Evolutionary conservation across 2,329 filamentous ascomycete genomes (phyloP).

Genomic region (Arachnomyces sp.): DNA sequence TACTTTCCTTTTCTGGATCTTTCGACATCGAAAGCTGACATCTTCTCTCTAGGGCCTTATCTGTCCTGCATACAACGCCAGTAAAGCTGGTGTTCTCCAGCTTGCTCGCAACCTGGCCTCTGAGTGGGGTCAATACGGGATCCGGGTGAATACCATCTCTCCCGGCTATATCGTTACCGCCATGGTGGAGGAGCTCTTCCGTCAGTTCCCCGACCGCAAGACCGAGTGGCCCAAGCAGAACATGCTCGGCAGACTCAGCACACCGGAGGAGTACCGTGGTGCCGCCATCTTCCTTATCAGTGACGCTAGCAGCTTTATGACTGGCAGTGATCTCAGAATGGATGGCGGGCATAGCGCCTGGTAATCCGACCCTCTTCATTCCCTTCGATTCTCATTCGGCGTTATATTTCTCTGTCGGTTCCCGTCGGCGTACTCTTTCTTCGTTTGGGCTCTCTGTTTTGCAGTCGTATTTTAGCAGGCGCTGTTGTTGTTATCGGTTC

Average conservation of each 20-base stretch:
- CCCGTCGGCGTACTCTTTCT: too few species aligned
- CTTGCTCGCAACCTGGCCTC: constrained; percentile 40
- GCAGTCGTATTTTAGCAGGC: too few species aligned
- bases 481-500: too few species aligned
- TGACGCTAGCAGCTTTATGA: constrained; percentile 48
- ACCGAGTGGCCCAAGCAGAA: constrained; percentile 75
- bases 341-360: constrained; percentile 48
- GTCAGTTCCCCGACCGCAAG: constrained; percentile 68
- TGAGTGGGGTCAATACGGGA: constrained; percentile 41
- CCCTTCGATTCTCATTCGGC: background rate
- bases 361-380: constrained; percentile 26
- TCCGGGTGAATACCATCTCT: constrained; percentile 42
- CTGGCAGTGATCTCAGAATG: constrained; percentile 45
- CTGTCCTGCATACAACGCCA: constrained; percentile 42
- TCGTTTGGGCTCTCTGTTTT: too few species aligned
- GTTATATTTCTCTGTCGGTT: too few species aligned
- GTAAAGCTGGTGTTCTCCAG: constrained; percentile 41
- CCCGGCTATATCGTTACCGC: constrained; percentile 41
- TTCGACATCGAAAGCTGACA: background rate
- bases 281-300: constrained; percentile 41
- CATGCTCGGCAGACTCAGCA: constrained; percentile 66
- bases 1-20: too few species aligned
- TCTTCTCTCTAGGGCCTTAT: constrained; percentile 33
- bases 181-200: constrained; percentile 37
- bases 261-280: constrained; percentile 60